A percentile compares a stretch with the other conserved stretches of the same genome.
Evolutionary conservation across 257 asterid species (phyloP).

Genomic region (Apocynum venetum): DNA sequence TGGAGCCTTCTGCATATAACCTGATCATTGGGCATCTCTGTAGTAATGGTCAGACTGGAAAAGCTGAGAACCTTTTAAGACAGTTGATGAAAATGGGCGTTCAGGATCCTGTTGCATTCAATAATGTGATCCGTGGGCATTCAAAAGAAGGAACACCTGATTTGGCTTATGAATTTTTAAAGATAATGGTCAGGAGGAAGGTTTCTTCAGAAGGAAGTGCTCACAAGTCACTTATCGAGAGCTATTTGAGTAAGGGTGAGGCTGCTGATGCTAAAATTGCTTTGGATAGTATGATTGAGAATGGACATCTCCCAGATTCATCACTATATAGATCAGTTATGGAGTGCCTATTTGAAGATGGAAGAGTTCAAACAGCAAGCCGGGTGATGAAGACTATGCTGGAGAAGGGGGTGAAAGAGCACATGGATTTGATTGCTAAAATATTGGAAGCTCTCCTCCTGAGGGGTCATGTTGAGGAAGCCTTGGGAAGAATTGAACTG

Average conservation of each 20-base stretch:
- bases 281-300: constrained; percentile 82
- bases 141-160: constrained; percentile 73
- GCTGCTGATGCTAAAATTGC: constrained; percentile 81
- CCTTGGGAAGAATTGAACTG: constrained; percentile 79
- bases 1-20: constrained; percentile 82
- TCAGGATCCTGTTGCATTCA: constrained; percentile 66
- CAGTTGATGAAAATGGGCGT: constrained; percentile 95
- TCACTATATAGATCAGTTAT: constrained; percentile 65
- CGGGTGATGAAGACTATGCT: constrained; percentile 89
- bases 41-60: constrained; percentile 63
- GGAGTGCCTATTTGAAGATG: constrained; percentile 85
- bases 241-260: constrained; percentile 69
- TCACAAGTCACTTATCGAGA: constrained; percentile 49
- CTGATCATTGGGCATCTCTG: constrained; percentile 73
- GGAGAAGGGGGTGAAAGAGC: constrained; percentile 77
- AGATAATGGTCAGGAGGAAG: constrained; percentile 68
- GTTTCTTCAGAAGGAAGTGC: constrained; percentile 52
- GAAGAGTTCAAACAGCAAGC: constrained; percentile 89
- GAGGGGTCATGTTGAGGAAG: constrained; percentile 97
- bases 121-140: constrained; percentile 65
- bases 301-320: constrained; percentile 73
- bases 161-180: constrained; percentile 63
- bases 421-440: constrained; percentile 58
- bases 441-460: constrained; percentile 70
- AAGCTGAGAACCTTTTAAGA: constrained; percentile 72